Percentiles rank a stretch among this genome's conserved stretches.
Evolutionary conservation across 2,329 filamentous ascomycete species (phyloP).

Genomic region (Shiraia bambusicola): DNA sequence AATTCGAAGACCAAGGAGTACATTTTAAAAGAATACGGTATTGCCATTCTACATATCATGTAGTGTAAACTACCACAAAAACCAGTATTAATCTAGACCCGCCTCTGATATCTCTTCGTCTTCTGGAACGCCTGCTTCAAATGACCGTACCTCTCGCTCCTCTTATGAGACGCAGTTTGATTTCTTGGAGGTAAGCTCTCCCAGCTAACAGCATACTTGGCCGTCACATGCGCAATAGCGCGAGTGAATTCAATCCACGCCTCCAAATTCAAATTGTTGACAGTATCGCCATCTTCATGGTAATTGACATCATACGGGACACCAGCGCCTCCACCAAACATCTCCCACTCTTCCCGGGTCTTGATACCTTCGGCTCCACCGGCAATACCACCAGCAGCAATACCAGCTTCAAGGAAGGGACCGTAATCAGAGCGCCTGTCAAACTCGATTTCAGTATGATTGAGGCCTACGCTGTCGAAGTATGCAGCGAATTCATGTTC

Average conservation of each 20-base stretch:
- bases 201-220: conserved; percentile 39
- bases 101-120: conserved; percentile 25
- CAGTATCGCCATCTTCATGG: conserved; percentile 40
- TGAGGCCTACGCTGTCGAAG: conserved; percentile 29
- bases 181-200: conserved; percentile 34
- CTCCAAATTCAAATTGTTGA: conserved; percentile 37
- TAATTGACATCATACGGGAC: conserved; percentile 39
- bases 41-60: too few species aligned
- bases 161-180: conserved; percentile 21
- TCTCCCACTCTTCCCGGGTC: conserved; percentile 36
- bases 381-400: conserved; percentile 40
- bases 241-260: conserved; percentile 56
- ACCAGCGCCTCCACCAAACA: conserved; percentile 40
- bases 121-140: conserved; percentile 22
- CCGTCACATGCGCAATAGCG: conserved; percentile 58
- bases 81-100: conserved; percentile 10
- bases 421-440: conserved; percentile 44
- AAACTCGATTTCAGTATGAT: conserved; percentile 37
- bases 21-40: too few species aligned
- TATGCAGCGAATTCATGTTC: conserved; percentile 39
- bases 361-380: conserved; percentile 45
- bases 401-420: conserved; percentile 39
- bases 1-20: too few species aligned
- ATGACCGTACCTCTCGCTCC: conserved; percentile 20
- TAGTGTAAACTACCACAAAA: too few species aligned